Conservation (phyloP, 208 protist genomes). For the Tritrichomonas musculus region DNA sequence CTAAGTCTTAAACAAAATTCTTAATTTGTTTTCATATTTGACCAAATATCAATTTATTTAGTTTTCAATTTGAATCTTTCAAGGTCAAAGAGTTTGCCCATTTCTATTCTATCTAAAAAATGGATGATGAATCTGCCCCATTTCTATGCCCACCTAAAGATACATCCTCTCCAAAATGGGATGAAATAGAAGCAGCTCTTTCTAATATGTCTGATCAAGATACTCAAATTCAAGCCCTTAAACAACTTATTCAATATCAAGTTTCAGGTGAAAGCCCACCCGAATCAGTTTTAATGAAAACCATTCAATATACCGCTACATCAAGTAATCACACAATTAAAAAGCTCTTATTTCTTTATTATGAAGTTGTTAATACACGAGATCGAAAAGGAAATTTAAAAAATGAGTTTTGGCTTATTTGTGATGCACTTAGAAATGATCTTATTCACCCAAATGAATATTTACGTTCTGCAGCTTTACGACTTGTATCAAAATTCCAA, state of each 20-base stretch:
- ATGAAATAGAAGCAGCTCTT: neutral
- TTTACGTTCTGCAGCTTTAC: neutral
- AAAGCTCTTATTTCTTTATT: constrained; percentile 9
- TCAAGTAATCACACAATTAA: neutral
- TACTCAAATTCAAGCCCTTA: neutral
- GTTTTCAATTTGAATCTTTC: no score
- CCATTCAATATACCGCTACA: neutral
- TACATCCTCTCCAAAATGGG: neutral
- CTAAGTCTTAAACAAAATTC: no score
- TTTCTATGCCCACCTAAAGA: neutral
- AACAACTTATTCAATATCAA: neutral
- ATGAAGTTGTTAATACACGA: neutral
- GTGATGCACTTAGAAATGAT: neutral
- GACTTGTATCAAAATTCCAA: neutral
- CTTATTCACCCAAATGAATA: constrained; percentile 35
- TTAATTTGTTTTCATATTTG: no score
- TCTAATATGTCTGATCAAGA: neutral
- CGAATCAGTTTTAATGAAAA: neutral
- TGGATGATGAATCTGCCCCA: neutral
- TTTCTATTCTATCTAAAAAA: no score
- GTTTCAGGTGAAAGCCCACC: neutral
- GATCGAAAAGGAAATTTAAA: constrained; percentile 20
- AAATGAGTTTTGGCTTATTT: neutral
- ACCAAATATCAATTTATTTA: no score
- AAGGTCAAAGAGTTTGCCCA: no score